Evolutionary conservation across 75 land plant genomes (phyloP), one percentile per base, ranked within the genome.

Genomic region (Isoetes taiwanensis): DNA sequence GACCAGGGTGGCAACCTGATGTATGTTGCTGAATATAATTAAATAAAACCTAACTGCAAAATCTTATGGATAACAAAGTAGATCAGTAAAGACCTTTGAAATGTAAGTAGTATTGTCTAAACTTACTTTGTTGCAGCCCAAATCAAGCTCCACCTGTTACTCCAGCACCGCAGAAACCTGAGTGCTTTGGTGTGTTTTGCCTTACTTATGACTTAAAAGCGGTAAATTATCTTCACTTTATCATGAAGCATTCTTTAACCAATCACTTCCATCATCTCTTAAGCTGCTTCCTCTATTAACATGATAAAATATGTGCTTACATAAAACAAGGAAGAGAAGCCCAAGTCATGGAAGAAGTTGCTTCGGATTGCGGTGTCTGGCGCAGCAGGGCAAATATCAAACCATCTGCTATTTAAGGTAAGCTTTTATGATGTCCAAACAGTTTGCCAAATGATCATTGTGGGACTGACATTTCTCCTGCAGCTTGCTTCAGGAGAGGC

Each of bases 401-500:
- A 91, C 58, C 97, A 91, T 66, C 72, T 91, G 1, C 82, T 91
- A 38, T 91, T 91, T 74, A 91, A 87, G 70, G 93, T 86, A 72
- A 65, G n/a, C n/a, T n/a, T n/a, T n/a, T n/a, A n/a, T n/a, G n/a
- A n/a, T n/a, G n/a, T n/a, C n/a, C n/a, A n/a, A n/a, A n/a, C n/a
- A n/a, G n/a, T n/a, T n/a, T n/a, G n/a, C n/a, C n/a, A n/a, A n/a
- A n/a, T n/a, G n/a, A n/a, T n/a, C n/a, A n/a, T n/a, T n/a, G n/a
- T n/a, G n/a, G n/a, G n/a, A n/a, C n/a, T n/a, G n/a, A n/a, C n/a
- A n/a, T 46, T 43, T 34, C 43, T 43, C 5, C 65, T 58, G 32
- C 74, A 86, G 93, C 71, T 91, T 60, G 97, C 97, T 27, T 83
- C 97, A 35, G 97, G 97, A 42, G 94, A 86, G 37, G 88, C 79